phyloP scores from a whole-genome alignment of 1,139 yeast species.

The Scheffersomyces lignicola region DNA sequence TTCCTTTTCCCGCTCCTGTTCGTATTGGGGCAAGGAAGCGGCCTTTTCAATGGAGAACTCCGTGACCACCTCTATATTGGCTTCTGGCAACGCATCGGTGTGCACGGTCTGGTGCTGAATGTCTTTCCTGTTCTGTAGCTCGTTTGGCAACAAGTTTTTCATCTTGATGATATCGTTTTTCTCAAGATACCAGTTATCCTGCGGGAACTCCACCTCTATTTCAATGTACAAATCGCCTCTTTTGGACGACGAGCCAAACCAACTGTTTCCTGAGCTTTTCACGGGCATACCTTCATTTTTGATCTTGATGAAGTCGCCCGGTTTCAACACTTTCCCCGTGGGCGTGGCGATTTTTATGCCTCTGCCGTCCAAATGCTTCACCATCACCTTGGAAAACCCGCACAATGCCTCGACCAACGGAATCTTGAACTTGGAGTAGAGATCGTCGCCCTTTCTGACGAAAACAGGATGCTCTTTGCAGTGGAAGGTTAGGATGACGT shows the following conservation, averaged over 20 bases:
- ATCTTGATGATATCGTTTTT: conserved; percentile 57
- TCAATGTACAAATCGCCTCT: conserved; percentile 77
- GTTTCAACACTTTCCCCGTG: conserved; percentile 75
- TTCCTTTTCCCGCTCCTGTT: conserved; percentile 23
- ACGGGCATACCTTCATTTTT: conserved; percentile 87
- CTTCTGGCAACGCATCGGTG: conserved; percentile 29
- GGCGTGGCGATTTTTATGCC: conserved; percentile 64
- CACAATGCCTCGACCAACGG: conserved; percentile 79
- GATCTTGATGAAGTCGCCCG: conserved; percentile 69
- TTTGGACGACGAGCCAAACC: conserved; percentile 30
- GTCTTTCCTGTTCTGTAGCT: conserved; percentile 23
- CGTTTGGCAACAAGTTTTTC: conserved; percentile 55
- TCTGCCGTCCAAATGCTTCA: conserved; percentile 83
- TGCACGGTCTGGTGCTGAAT: conserved; percentile 25
- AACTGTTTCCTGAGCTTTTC: conserved; percentile 29
- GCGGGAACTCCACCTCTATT: conserved; percentile 77
- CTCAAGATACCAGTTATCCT: conserved; percentile 76
- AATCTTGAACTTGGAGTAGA: conserved; percentile 59
- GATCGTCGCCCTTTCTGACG: conserved; percentile 61
- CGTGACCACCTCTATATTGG: conserved; percentile 41
- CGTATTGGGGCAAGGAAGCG: conserved; percentile 37
- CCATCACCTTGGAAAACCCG: conserved; percentile 69
- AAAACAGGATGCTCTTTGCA: conserved; percentile 51
- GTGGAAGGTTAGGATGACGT: conserved; percentile 62
- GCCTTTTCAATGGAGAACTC: conserved; percentile 37